A percentile compares a stretch with the other conserved stretches of the same genome.
Evolutionary conservation across 2,329 filamentous ascomycete species (phyloP).

Genomic region (Sclerotinia borealis): DNA sequence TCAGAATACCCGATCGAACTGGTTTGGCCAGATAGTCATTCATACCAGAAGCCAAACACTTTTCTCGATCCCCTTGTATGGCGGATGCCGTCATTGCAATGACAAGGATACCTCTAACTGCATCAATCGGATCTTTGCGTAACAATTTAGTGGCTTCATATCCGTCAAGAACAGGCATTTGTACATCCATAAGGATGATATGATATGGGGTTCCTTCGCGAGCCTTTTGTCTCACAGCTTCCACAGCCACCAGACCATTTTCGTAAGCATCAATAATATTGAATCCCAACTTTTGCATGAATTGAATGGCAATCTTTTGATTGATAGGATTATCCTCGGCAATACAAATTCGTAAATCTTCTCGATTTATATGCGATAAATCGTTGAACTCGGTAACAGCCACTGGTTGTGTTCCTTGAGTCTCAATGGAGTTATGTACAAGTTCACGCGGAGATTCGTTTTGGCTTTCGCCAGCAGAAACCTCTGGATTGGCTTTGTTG

Average conservation of each 20-base stretch:
- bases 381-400: slow-evolving; percentile 49
- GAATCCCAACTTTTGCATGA: slow-evolving; percentile 80
- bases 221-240: slow-evolving; percentile 73
- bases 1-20: slow-evolving; percentile 81
- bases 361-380: slow-evolving; percentile 66
- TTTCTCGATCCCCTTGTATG: slow-evolving; percentile 90
- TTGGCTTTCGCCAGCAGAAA: slow-evolving; percentile 49
- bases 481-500: slow-evolving; percentile 66
- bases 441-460: slow-evolving; percentile 30
- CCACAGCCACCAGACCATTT: slow-evolving; percentile 82
- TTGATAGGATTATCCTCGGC: slow-evolving; percentile 96
- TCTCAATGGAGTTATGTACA: slow-evolving; percentile 38
- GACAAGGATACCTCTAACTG: slow-evolving; percentile 77
- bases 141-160: slow-evolving; percentile 86
- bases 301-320: slow-evolving; percentile 87
- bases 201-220: slow-evolving; percentile 74
- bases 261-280: slow-evolving; percentile 77
- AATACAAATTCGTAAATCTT: slow-evolving; percentile 81
- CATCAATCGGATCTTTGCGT: slow-evolving; percentile 67
- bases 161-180: slow-evolving; percentile 90
- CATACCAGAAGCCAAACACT: slow-evolving; percentile 94
- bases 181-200: slow-evolving; percentile 89
- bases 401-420: slow-evolving; percentile 35
- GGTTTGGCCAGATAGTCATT: slow-evolving; percentile 96
- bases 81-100: slow-evolving; percentile 97